Percentiles rank a stretch among this genome's conserved stretches.
phyloP scores from a whole-genome alignment of 1,139 yeast genomes.

The Lodderomyces oxycetoniae region DNA sequence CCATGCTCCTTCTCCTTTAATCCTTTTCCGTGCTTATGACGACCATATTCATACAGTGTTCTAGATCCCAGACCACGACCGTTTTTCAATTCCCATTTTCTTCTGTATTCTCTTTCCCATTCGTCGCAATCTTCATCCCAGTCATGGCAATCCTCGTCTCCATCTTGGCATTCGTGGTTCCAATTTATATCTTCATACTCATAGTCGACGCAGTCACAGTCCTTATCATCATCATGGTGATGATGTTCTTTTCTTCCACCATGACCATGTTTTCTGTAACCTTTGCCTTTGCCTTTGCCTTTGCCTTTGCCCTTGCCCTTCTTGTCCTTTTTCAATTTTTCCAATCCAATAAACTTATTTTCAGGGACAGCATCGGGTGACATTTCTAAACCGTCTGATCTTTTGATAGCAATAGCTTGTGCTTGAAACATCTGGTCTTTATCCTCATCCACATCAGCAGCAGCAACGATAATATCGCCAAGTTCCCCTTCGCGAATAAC shows the following conservation, averaged over 20 bases:
- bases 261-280: background rate
- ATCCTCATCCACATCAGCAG: background rate
- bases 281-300: slow-evolving; percentile 2
- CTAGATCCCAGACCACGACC: background rate
- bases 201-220: too few species aligned
- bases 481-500: slow-evolving; percentile 1
- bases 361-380: background rate
- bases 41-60: background rate
- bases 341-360: background rate
- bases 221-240: background rate
- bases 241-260: background rate
- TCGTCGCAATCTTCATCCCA: slow-evolving; percentile 2
- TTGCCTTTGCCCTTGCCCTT: slow-evolving; percentile 1
- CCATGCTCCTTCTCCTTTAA: background rate
- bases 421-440: background rate
- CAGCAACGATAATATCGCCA: slow-evolving; percentile 4
- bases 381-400: slow-evolving; percentile 1
- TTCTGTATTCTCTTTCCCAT: slow-evolving; percentile 1
- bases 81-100: background rate
- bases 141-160: slow-evolving; percentile 3
- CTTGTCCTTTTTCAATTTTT: slow-evolving; percentile 1
- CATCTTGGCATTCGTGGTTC: slow-evolving; percentile 1
- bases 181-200: background rate
- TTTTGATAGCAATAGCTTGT: background rate
- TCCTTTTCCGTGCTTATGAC: background rate